phyloP scores from a whole-genome alignment of 1,284 basidiomycete species.

The Marasmius tenuissimus region DNA sequence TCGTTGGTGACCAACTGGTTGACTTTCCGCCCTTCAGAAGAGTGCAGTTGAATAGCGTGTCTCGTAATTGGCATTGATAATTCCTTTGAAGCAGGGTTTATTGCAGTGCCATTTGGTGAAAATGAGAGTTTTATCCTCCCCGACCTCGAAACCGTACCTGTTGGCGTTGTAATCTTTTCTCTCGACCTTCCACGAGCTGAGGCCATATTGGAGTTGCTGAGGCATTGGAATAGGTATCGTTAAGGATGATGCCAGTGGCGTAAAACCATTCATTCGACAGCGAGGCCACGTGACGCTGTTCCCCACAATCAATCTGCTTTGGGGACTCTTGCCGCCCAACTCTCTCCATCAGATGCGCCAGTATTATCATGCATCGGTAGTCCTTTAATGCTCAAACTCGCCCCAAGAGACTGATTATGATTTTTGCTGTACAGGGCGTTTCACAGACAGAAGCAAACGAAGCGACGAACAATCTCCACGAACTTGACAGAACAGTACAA shows the following conservation, averaged over 20 bases:
- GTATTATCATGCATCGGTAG: no score
- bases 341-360: no score
- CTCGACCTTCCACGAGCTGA: slow-evolving; percentile 52
- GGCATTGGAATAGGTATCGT: background rate
- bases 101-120: background rate
- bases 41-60: background rate
- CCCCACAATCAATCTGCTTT: no score
- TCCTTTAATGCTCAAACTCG: no score
- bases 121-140: slow-evolving; percentile 48
- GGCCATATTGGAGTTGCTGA: background rate
- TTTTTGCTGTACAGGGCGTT: background rate
- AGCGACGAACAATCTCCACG: background rate
- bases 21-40: background rate
- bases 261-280: background rate
- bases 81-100: no score
- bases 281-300: no score
- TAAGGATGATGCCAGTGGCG: background rate
- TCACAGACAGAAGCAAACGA: background rate
- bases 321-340: no score
- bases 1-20: background rate
- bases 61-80: background rate
- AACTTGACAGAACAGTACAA: slow-evolving; percentile 1
- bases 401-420: no score
- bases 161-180: slow-evolving; percentile 52
- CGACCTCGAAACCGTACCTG: slow-evolving; percentile 62